phyloP scores from a whole-genome alignment of 2,329 filamentous ascomycete genomes.

The Camillea tinctor region DNA sequence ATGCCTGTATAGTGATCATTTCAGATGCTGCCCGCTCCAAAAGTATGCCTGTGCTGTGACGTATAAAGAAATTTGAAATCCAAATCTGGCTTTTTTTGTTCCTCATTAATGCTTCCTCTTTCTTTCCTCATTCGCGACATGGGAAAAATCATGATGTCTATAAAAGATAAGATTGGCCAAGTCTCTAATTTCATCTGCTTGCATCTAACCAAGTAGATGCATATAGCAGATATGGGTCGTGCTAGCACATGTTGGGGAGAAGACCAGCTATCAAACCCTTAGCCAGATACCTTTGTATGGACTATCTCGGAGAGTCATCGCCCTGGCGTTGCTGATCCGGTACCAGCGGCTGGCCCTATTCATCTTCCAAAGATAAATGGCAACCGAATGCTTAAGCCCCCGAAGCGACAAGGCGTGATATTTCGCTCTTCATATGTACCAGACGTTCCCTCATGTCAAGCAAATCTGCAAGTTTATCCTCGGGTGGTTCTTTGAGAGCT shows the following conservation, averaged over 20 bases:
- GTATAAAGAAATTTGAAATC: not conserved
- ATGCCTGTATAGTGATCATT: not conserved
- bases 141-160: not conserved
- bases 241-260: not conserved
- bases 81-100: not conserved
- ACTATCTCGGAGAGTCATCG: not conserved
- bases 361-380: not conserved
- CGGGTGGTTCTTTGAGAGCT: conserved; percentile 48
- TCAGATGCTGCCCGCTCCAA: not conserved
- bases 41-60: not conserved
- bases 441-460: conserved; percentile 55
- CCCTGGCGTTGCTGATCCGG: not conserved
- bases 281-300: not conserved
- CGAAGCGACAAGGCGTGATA: conserved; percentile 47
- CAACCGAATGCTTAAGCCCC: conserved; percentile 9
- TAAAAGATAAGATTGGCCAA: not conserved
- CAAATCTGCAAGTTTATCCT: conserved; percentile 50
- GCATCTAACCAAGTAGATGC: not conserved
- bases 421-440: conserved; percentile 57
- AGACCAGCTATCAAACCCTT: not conserved
- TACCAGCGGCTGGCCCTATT: not conserved
- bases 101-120: too few relatives aligned
- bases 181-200: not conserved
- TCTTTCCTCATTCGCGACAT: not conserved
- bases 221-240: not conserved